phyloP scores from a whole-genome alignment of 768 basidiomycete species.

The Neoboletus magnificus region DNA sequence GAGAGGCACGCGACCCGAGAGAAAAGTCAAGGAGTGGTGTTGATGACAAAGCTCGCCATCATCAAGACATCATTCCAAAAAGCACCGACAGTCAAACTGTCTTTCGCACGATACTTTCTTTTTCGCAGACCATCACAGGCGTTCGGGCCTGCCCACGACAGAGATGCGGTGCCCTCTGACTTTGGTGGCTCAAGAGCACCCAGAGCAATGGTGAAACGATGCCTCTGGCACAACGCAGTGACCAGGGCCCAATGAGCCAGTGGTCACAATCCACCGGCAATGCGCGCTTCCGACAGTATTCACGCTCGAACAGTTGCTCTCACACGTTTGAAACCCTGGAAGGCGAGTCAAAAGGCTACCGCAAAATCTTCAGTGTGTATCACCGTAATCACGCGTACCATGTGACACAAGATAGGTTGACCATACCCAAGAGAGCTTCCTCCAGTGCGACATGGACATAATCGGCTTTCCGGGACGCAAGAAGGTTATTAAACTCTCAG shows the following conservation, averaged over 20 bases:
- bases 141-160: background rate
- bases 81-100: too few species aligned
- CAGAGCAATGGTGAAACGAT: background rate
- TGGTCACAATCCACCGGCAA: background rate
- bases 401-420: too few species aligned
- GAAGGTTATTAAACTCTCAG: background rate
- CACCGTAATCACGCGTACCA: background rate
- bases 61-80: too few species aligned
- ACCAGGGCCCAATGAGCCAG: background rate
- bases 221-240: background rate
- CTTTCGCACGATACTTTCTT: too few species aligned
- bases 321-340: background rate
- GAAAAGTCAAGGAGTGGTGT: too few species aligned
- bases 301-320: background rate
- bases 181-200: background rate
- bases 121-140: too few species aligned
- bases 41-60: too few species aligned
- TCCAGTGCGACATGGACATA: background rate
- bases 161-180: background rate
- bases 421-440: background rate
- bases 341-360: background rate
- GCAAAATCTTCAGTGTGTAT: background rate
- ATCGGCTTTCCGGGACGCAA: background rate
- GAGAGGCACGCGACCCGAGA: too few species aligned
- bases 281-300: background rate